Evolutionary conservation across 2,329 filamentous ascomycete species (phyloP), one percentile per base, ranked within the genome.

Genomic region (Aaosphaeria pasadenensis): DNA sequence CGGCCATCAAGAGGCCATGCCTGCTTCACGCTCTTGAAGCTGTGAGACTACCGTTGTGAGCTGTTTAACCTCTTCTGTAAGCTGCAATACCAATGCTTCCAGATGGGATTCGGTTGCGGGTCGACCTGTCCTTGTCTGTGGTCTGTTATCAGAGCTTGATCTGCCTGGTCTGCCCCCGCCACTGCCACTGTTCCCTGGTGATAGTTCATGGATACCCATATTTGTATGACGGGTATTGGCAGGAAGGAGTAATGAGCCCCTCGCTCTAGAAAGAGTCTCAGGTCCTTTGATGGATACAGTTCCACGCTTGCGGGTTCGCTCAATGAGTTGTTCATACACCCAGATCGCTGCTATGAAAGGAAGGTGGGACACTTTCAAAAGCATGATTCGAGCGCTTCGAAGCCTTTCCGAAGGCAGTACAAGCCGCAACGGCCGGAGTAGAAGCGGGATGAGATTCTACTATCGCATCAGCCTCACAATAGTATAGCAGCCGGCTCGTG

Each of bases 381-480:
- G 63, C 39, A 82, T 60, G 50, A 85, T 84, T 42, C 81, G 77
- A 47, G 78, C 74, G 31, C 73, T 74, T 44, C 88, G 84, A 56
- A 91, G 79, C 49, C 79, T 74, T 52, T 85, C 80, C 2, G 84
- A 80, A 5, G 84, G 77, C 43, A 90, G 66, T 54, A 90, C 77
- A 40, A 91, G 76, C 48, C 87, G 80, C 50, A 90, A 76, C 0
- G 89, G 89, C 11, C 88, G 82, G 62, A 91, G 84, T 52, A 86
- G 71, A 47, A 91, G 76, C 6, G 88, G 85, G 40, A 92, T 74
- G 36, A 94, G 79, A 66, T 92, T 94, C 80, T 83, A 56, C 39
- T 38, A 42, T 49, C 50, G 39, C 44, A 59, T 71, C 57, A 71
- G 66, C 60, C 61, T 63, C 58, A 51, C 52, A 42, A 44, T 54